Conservation (phyloP, 176 grass and related monocot genomes). For the Lolium perenne region DNA sequence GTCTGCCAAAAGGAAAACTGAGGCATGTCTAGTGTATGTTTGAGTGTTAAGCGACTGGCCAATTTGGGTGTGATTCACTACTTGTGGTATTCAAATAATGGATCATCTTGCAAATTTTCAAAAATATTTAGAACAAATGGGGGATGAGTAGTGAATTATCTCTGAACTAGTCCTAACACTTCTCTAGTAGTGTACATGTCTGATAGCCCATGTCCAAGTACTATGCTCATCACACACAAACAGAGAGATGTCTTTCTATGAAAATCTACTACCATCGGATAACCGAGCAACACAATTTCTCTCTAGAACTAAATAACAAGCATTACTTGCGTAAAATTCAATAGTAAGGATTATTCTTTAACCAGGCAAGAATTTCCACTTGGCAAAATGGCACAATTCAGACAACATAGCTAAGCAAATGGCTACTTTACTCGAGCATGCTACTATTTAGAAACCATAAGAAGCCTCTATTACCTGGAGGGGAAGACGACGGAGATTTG, state of each 20-base stretch:
- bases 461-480: slow-evolving; percentile 46
- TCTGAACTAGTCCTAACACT: background rate
- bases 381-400: slow-evolving; percentile 6
- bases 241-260: background rate
- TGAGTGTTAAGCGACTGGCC: background rate
- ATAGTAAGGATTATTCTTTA: background rate
- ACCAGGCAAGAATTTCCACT: background rate
- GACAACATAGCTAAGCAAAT: background rate
- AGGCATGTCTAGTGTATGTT: background rate
- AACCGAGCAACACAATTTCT: background rate
- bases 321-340: too few relatives aligned
- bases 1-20: slow-evolving; percentile 18
- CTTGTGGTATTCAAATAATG: background rate
- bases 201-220: background rate
- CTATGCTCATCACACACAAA: slow-evolving; percentile 14
- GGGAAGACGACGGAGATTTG: background rate
- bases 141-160: background rate
- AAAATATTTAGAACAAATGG: background rate
- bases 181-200: background rate
- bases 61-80: background rate
- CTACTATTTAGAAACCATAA: background rate
- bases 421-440: background rate
- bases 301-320: too few relatives aligned
- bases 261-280: background rate
- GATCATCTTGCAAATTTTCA: background rate